phyloP scores from a whole-genome alignment of 1,284 basidiomycete species.

The Waitea zeae region DNA sequence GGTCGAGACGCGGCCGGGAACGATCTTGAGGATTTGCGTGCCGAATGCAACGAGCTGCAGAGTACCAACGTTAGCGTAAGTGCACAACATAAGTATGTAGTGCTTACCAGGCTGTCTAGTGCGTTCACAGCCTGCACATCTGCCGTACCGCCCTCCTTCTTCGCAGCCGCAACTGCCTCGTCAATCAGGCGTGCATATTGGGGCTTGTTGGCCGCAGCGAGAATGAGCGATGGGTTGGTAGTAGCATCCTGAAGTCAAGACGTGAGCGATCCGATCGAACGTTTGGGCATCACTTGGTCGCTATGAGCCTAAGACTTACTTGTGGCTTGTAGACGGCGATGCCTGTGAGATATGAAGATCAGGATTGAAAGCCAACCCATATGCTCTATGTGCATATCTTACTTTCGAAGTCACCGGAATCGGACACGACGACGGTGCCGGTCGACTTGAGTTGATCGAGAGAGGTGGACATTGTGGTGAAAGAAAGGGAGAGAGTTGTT shows the following conservation, averaged over 20 bases:
- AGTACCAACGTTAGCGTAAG: constrained; percentile 1
- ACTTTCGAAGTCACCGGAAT: constrained; percentile 82
- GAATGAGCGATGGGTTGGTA: constrained; percentile 87
- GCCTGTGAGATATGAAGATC: constrained; percentile 21
- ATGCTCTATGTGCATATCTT: constrained; percentile 14
- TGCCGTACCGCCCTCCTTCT: constrained; percentile 60
- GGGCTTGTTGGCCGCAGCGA: constrained; percentile 86
- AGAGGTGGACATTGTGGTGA: constrained; percentile 61
- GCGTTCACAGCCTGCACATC: constrained; percentile 64
- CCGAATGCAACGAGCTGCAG: constrained; percentile 88
- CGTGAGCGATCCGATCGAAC: constrained; percentile 1
- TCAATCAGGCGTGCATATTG: constrained; percentile 79
- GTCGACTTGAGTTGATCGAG: constrained; percentile 80
- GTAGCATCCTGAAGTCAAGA: constrained; percentile 55
- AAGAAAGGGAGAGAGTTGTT: constrained; percentile 3
- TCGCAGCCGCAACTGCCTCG: constrained; percentile 68
- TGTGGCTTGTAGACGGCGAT: constrained; percentile 91
- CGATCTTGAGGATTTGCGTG: constrained; percentile 86
- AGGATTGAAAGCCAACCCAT: constrained; percentile 1
- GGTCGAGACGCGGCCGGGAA: constrained; percentile 97
- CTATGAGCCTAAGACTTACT: constrained; percentile 17
- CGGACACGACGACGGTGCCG: constrained; percentile 89
- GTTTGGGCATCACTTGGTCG: no score
- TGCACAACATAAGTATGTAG: constrained; percentile 3
- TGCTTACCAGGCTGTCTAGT: constrained; percentile 71